Evolutionary conservation across 352 stramenopile species (phyloP).

Genomic region (Pythium phragmitis): DNA sequence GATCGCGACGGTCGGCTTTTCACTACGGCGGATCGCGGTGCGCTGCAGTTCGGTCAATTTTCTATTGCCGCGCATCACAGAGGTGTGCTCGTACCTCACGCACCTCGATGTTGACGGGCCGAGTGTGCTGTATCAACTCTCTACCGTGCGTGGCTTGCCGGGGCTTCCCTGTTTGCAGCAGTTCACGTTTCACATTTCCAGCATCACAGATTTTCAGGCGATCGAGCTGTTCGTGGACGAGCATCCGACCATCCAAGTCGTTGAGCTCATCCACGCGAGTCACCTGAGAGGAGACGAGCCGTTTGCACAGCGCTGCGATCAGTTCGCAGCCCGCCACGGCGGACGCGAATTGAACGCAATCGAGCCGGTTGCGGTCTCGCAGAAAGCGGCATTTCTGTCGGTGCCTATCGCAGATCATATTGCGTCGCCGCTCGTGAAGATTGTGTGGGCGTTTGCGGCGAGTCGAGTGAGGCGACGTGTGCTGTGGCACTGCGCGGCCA

Average conservation of each 20-base stretch:
- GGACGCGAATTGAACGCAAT: not conserved
- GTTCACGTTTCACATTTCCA: not conserved
- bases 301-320: not conserved
- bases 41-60: not conserved
- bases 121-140: not conserved
- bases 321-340: not conserved
- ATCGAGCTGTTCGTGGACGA: not conserved
- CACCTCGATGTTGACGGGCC: not conserved
- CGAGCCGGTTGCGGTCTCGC: not conserved
- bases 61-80: not conserved
- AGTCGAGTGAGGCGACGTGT: not conserved
- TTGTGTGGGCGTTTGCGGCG: not conserved
- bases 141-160: too few species aligned
- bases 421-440: not conserved
- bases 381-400: not conserved
- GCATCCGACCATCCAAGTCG: not conserved
- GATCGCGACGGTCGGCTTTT: not conserved
- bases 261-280: not conserved
- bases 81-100: not conserved
- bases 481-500: not conserved
- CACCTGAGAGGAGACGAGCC: not conserved
- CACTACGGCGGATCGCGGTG: not conserved
- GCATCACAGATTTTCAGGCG: not conserved
- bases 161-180: not conserved
- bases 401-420: not conserved